Base-by-base conservation (phyloP, 169 alveolate species). In the Theileria parva region DNA sequence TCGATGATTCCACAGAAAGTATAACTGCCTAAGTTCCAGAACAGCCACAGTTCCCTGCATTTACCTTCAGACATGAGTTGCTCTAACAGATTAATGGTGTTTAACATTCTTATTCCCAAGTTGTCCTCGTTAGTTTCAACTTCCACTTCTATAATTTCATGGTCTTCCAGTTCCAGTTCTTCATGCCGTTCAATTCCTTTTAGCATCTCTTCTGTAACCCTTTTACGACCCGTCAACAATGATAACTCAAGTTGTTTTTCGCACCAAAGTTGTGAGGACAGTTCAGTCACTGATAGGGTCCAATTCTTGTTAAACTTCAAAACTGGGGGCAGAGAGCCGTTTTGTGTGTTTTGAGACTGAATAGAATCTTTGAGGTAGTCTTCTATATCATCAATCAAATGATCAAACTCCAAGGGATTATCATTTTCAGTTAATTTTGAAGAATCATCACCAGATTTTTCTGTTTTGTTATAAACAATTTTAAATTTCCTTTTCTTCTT, bases 251-350 rank as follows among this genome's bases (percentile, higher is more conserved):
- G 63, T 78, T 89, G 92, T 70, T 86, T 91, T 71, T 91, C 95
- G 68, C 95, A 91, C 95, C 95, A 91, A 34, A 91, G 59, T 32
- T 91, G 95, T 50, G 92, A 79, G 11, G 94, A 88, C 21, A 91
- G 69, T 63, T 91, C 95, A 2, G 95, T 91, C 17, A 91, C 92
- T 27, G 92, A 85, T 60, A 91, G 75, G 48, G 79, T 83, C 87
- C 93, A 86, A 74, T 91, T 91, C 68, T 91, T 91, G 65, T 77
- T 77, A 77, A 71, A 85, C 69, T 72, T 85, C 74, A 85, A 28
- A 21, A 85, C 91, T n/a, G 91, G 91, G 7, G 91, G 91, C 15
- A 85, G 87, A 13, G 15, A 64, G 0, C 44, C 66, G 19, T 34
- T 32, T 51, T 19, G 86, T 25, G 28, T 63, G 11, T 69, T 76